Conservation (phyloP, 306 rosid species). For the Prosopis cineraria region DNA sequence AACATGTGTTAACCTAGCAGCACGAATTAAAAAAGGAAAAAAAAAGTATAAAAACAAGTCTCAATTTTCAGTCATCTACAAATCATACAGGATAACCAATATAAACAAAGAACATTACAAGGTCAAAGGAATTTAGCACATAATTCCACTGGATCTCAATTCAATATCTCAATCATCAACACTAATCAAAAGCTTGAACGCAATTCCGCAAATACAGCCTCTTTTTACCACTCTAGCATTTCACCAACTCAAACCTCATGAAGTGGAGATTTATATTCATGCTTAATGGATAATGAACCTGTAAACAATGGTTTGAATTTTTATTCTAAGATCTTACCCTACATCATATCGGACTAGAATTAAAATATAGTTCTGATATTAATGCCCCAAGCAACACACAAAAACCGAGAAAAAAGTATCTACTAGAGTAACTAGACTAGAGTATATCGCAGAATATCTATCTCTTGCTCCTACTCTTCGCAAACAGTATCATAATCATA, state of each 20-base stretch:
- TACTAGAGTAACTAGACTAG: conserved; percentile 28
- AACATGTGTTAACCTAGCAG: conserved; percentile 19
- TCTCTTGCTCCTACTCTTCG: background rate
- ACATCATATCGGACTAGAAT: background rate
- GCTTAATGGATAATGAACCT: background rate
- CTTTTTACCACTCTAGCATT: conserved; percentile 20
- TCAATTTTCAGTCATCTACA: background rate
- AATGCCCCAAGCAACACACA: background rate
- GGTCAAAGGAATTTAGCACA: background rate
- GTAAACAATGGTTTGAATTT: conserved; percentile 19
- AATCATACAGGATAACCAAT: background rate
- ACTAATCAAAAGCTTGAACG: conserved; percentile 12
- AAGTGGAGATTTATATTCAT: background rate
- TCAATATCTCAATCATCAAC: background rate
- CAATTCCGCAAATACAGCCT: background rate
- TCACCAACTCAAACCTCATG: background rate
- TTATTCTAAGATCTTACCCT: background rate
- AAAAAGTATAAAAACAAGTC: background rate
- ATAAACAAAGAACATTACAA: conserved; percentile 6
- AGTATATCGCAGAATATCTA: conserved; percentile 1
- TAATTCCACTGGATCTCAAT: background rate
- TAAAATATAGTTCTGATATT: background rate
- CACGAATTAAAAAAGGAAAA: background rate
- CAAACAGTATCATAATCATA: conserved; percentile 1
- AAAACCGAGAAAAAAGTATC: conserved; percentile 9